Conservation (phyloP, 2,329 filamentous ascomycete genomes). For the Pseudogymnoascus sp. region DNA sequence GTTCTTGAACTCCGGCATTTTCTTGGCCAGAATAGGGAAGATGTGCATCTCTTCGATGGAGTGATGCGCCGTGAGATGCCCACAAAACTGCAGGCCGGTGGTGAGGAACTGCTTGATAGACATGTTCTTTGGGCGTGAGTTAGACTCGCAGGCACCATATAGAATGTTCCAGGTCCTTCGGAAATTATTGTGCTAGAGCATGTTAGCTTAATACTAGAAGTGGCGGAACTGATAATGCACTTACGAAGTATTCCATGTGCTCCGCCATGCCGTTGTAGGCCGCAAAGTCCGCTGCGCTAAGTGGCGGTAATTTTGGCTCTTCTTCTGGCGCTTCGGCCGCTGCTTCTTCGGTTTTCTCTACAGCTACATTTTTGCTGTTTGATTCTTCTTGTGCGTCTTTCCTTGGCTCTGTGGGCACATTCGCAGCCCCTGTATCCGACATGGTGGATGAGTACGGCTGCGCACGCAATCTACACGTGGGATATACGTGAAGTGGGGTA, state of each 20-base stretch:
- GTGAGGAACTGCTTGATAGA: conserved; percentile 61
- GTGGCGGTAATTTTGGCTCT: conserved; percentile 37
- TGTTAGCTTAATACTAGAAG: neutral
- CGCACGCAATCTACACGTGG: conserved; percentile 1
- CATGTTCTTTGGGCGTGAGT: conserved; percentile 54
- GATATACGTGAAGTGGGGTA: neutral
- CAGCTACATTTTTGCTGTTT: neutral
- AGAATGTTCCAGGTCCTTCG: conserved; percentile 65
- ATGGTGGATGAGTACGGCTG: conserved; percentile 14
- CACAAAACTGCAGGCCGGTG: conserved; percentile 60
- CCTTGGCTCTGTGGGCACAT: neutral
- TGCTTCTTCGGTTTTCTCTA: neutral
- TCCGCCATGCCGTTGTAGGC: conserved; percentile 56
- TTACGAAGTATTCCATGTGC: conserved; percentile 54
- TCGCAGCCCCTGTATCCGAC: neutral
- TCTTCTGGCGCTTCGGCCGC: neutral
- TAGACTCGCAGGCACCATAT: conserved; percentile 53
- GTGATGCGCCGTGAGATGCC: conserved; percentile 69
- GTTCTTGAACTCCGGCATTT: conserved; percentile 67
- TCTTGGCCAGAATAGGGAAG: conserved; percentile 67
- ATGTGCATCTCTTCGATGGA: conserved; percentile 73
- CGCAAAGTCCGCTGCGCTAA: conserved; percentile 49
- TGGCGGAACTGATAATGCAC: conserved; percentile 18
- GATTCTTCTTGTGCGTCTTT: neutral
- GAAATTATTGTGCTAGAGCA: conserved; percentile 63